Conservation (phyloP, 1,139 yeast genomes). For the Sugiyamaella sp. region DNA sequence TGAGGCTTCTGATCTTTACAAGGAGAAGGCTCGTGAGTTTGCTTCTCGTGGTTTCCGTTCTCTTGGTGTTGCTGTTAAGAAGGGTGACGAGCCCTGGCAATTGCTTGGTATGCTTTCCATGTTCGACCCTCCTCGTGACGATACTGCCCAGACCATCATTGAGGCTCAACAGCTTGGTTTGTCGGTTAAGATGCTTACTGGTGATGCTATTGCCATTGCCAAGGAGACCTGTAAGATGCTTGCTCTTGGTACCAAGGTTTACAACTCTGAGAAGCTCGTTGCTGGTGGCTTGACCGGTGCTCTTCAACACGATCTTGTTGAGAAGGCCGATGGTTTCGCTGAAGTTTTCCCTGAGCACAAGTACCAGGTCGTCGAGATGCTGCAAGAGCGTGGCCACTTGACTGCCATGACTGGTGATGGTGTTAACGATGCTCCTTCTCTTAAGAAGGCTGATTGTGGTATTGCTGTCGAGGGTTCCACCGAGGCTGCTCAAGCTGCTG, state of each 20-base stretch:
- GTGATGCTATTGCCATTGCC: slow-evolving; percentile 99
- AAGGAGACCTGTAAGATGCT: slow-evolving; percentile 98
- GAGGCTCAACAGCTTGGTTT: slow-evolving; percentile 94
- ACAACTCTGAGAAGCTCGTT: slow-evolving; percentile 97
- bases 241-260: slow-evolving; percentile 95
- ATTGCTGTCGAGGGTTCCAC: slow-evolving; percentile 97
- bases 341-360: slow-evolving; percentile 98
- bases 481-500: slow-evolving; percentile 96
- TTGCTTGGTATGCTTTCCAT: slow-evolving; percentile 97
- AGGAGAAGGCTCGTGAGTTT: slow-evolving; percentile 95
- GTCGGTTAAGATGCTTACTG: slow-evolving; percentile 97
- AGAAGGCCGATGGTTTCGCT: slow-evolving; percentile 96
- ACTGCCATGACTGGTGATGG: slow-evolving; percentile 99
- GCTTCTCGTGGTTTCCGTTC: slow-evolving; percentile 99
- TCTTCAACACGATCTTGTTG: slow-evolving; percentile 93
- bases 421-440: slow-evolving; percentile 95
- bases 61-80: slow-evolving; percentile 98
- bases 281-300: slow-evolving; percentile 95
- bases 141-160: slow-evolving; percentile 92
- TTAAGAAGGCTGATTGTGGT: slow-evolving; percentile 96
- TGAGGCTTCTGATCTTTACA: slow-evolving; percentile 92
- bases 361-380: slow-evolving; percentile 87
- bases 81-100: slow-evolving; percentile 99
- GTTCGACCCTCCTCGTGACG: slow-evolving; percentile 99
- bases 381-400: slow-evolving; percentile 90